A percentile compares a stretch with the other conserved stretches of the same genome.
phyloP scores from a whole-genome alignment of 1,284 basidiomycete genomes.

The Apiotrichum mycotoxinovorans region DNA sequence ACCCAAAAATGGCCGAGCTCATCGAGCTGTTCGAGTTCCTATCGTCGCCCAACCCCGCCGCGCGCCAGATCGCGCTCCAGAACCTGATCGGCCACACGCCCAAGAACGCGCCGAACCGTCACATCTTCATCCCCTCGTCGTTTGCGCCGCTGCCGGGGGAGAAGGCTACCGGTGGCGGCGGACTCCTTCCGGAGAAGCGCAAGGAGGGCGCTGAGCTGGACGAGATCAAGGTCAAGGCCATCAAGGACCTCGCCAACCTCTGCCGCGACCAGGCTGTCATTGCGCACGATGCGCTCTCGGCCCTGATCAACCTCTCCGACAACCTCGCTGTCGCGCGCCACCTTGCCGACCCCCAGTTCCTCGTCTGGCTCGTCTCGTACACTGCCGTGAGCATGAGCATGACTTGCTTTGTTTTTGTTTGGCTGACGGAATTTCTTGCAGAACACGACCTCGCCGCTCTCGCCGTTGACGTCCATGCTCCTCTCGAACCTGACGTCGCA shows the following conservation, averaged over 20 bases:
- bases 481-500: constrained; percentile 89
- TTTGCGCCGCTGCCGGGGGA: constrained; percentile 44
- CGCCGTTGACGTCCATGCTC: constrained; percentile 93
- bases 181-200: constrained; percentile 49
- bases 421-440: constrained; percentile 43
- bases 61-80: constrained; percentile 76
- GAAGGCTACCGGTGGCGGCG: constrained; percentile 30
- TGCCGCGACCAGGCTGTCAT: constrained; percentile 84
- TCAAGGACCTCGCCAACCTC: constrained; percentile 69
- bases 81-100: constrained; percentile 78
- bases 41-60: constrained; percentile 80
- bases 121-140: constrained; percentile 63
- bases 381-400: constrained; percentile 65
- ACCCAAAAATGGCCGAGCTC: constrained; percentile 40
- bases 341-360: constrained; percentile 70
- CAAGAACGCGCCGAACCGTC: constrained; percentile 64
- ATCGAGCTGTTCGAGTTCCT: constrained; percentile 77
- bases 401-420: neutral
- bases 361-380: constrained; percentile 83
- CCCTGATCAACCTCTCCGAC: constrained; percentile 91
- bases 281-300: constrained; percentile 91
- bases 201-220: constrained; percentile 54
- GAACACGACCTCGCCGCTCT: constrained; percentile 81
- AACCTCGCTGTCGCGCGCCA: constrained; percentile 66
- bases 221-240: constrained; percentile 60